Base-by-base conservation (phyloP, 352 stramenopile species). In the Phytopythium litorale region DNA sequence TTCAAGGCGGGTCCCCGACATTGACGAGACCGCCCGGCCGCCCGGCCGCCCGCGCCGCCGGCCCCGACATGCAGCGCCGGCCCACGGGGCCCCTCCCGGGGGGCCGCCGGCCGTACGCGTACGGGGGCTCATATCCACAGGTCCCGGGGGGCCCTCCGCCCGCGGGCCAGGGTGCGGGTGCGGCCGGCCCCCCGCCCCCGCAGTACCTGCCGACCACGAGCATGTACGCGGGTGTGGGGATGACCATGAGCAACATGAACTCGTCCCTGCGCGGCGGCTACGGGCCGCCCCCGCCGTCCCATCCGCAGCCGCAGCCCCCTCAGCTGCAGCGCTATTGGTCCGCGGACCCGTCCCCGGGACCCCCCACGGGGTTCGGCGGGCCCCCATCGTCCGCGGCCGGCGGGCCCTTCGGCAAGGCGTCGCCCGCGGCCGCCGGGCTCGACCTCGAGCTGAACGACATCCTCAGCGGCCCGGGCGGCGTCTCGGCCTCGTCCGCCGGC, bases 381-480 rank as follows among this genome's bases (percentile, higher is more conserved):
- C 43, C 43, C 16, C 40, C 38, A 1, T 19, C 12, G 38, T 45
- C 40, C 28, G 23, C 43, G n/a, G 43, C 43, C 15, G 13, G 19
- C 15, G 13, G 19, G 19, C 7, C 33, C 2, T 38, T 38, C 33
- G 33, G 33, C 33, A 12, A 12, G 43, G 30, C 56, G 21, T 28
- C 56, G 28, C 33, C 30, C 28, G 12, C 11, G 21, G 43, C 56
- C 28, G 43, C 12, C 43, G 45, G 48, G 9, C 45, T 84, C 48
- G 75, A 80, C 45, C 56, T 85, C 32, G 75, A 77, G 55, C 67
- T 83, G 15, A 54, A 63, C 37, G 78, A 76, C 15, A 81, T 85
- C 35, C 32, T 87, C 11, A 5, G 28, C 54, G 18, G 21, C 32
- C 13, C 55, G 40, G 52, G 56, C 6, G 35, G 25, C 25, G 25